These are phyloP conservation scores for Penicillium angulare DNA, from an alignment of 495 filamentous ascomycete species.

Conservation along the genomic window DNA sequence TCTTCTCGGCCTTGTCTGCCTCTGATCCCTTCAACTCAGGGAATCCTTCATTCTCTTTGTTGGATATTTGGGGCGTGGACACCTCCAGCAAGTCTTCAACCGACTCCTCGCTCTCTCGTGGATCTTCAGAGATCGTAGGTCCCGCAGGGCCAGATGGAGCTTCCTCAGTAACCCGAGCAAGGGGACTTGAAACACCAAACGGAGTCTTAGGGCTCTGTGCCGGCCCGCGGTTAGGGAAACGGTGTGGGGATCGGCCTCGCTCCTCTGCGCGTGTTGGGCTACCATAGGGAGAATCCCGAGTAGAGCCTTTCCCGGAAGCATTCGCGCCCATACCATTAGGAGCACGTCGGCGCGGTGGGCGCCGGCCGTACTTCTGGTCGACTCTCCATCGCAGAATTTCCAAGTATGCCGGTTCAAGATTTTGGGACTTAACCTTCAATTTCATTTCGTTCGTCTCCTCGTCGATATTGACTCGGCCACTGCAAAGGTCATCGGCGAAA, in stretches of 20 bases:
- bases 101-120: slow-evolving; percentile 31
- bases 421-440: slow-evolving; percentile 77
- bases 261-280: slow-evolving; percentile 51
- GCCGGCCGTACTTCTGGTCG: slow-evolving; percentile 89
- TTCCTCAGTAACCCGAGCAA: slow-evolving; percentile 54
- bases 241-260: slow-evolving; percentile 54
- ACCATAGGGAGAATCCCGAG: slow-evolving; percentile 50
- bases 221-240: slow-evolving; percentile 47
- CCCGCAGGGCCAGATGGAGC: slow-evolving; percentile 37
- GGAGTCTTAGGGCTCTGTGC: slow-evolving; percentile 49
- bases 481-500: slow-evolving; percentile 84
- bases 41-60: slow-evolving; percentile 37
- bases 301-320: slow-evolving; percentile 35
- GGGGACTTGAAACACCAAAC: slow-evolving; percentile 52
- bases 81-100: slow-evolving; percentile 47
- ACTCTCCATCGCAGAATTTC: slow-evolving; percentile 92
- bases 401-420: slow-evolving; percentile 90
- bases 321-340: slow-evolving; percentile 43
- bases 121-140: slow-evolving; percentile 33
- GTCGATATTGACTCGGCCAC: slow-evolving; percentile 83
- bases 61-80: slow-evolving; percentile 39
- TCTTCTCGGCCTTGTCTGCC: slow-evolving; percentile 32
- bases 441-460: slow-evolving; percentile 92
- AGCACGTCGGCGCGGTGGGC: slow-evolving; percentile 39
- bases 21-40: slow-evolving; percentile 20